Conservation (phyloP, 2,329 filamentous ascomycete genomes). For the Lecanosticta acicola region DNA sequence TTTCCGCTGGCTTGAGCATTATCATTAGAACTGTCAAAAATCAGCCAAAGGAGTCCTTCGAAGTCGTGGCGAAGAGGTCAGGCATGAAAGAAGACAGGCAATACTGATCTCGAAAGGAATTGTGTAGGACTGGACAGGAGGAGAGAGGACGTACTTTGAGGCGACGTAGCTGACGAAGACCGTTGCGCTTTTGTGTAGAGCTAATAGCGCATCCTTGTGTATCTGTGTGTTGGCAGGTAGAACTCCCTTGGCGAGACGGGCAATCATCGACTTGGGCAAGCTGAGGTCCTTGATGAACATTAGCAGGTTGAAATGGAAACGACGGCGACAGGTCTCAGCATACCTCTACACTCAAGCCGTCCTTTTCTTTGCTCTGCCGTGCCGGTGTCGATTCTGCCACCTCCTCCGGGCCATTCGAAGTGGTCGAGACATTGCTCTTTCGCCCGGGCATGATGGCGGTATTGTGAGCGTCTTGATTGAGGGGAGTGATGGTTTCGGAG, state of each 20-base stretch:
- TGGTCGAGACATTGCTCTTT: constrained; percentile 43
- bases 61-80: background rate
- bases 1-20: constrained; percentile 61
- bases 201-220: constrained; percentile 73
- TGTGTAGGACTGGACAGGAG: too few relatives aligned
- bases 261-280: constrained; percentile 75
- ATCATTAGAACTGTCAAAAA: constrained; percentile 60
- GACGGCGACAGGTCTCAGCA: background rate
- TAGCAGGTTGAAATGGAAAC: background rate
- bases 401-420: constrained; percentile 36
- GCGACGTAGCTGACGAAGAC: constrained; percentile 79
- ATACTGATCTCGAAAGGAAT: too few relatives aligned
- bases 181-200: constrained; percentile 74
- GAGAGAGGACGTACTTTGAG: constrained; percentile 60
- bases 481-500: constrained; percentile 1
- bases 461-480: background rate
- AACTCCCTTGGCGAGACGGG: constrained; percentile 71
- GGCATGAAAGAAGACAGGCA: background rate
- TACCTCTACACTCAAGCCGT: constrained; percentile 43
- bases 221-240: constrained; percentile 76
- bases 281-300: constrained; percentile 13
- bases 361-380: constrained; percentile 27
- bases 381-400: constrained; percentile 27
- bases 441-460: constrained; percentile 39
- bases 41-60: too few relatives aligned